These are phyloP conservation scores for Pyrenophora tritici-repentis DNA, from an alignment of 2,329 filamentous ascomycete species.

Conservation along the genomic window DNA sequence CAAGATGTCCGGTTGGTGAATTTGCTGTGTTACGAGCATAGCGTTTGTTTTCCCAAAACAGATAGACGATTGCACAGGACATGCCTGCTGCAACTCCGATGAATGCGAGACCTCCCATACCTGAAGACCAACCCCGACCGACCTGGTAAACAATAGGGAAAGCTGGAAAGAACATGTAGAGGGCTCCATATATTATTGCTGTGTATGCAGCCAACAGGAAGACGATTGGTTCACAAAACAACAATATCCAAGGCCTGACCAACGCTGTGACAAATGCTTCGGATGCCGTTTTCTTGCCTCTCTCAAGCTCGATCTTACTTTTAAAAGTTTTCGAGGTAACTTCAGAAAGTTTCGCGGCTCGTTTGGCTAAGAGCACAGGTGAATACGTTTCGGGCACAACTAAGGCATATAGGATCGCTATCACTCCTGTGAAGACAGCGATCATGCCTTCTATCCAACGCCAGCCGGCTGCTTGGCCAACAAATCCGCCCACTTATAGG, in stretches of 20 bases:
- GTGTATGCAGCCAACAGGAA: slow-evolving; percentile 26
- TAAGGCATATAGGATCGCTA: slow-evolving; percentile 36
- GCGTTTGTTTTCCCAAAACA: slow-evolving; percentile 38
- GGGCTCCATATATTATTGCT: slow-evolving; percentile 49
- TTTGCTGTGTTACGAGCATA: slow-evolving; percentile 43
- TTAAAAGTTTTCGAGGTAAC: slow-evolving; percentile 57
- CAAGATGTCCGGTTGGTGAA: slow-evolving; percentile 48
- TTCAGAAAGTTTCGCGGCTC: slow-evolving; percentile 64
- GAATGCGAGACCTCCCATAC: slow-evolving; percentile 47
- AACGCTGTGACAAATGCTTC: slow-evolving; percentile 26
- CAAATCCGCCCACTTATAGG: slow-evolving; percentile 27
- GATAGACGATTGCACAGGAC: slow-evolving; percentile 21
- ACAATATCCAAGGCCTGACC: slow-evolving; percentile 25
- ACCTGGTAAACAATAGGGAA: slow-evolving; percentile 54
- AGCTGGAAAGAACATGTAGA: slow-evolving; percentile 56
- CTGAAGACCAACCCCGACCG: slow-evolving; percentile 40
- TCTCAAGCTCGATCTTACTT: no score
- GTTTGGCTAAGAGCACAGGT: slow-evolving; percentile 64
- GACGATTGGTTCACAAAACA: slow-evolving; percentile 30
- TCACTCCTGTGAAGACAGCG: slow-evolving; percentile 54
- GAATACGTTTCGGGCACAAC: slow-evolving; percentile 65
- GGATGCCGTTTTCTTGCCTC: slow-evolving; percentile 5
- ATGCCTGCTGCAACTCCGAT: slow-evolving; percentile 24
- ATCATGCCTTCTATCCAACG: slow-evolving; percentile 54
- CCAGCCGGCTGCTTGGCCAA: slow-evolving; percentile 28